Conservation (phyloP, 305 asterid species). For the Andrographis paniculata region DNA sequence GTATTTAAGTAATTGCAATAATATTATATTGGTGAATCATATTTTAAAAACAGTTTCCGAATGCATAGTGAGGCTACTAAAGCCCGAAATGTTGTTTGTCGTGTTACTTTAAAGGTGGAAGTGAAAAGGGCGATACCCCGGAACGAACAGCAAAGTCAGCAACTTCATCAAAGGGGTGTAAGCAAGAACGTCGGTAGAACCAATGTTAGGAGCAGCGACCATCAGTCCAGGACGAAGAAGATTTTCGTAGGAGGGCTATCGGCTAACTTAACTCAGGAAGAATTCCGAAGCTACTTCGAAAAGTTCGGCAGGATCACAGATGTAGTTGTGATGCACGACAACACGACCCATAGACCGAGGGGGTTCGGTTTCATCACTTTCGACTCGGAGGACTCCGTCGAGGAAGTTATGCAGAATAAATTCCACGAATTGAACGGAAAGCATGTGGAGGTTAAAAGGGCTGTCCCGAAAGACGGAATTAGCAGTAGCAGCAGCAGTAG, state of each 20-base stretch:
- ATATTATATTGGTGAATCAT: too few relatives aligned
- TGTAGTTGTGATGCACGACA: slow-evolving; percentile 84
- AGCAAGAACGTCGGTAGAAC: slow-evolving; percentile 33
- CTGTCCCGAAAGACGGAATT: slow-evolving; percentile 73
- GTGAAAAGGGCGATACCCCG: slow-evolving; percentile 89
- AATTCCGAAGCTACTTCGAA: slow-evolving; percentile 69
- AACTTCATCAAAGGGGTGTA: slow-evolving; percentile 34
- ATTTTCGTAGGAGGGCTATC: slow-evolving; percentile 90
- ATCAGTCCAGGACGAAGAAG: slow-evolving; percentile 78
- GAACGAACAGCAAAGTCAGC: slow-evolving; percentile 55
- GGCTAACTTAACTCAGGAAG: slow-evolving; percentile 60
- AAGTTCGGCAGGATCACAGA: slow-evolving; percentile 68
- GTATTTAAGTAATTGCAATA: too few relatives aligned
- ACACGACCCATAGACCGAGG: slow-evolving; percentile 68
- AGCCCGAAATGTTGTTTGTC: too few relatives aligned
- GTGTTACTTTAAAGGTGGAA: slow-evolving; percentile 47
- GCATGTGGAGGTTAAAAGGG: slow-evolving; percentile 80
- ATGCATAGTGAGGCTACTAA: too few relatives aligned
- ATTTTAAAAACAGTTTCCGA: neutral
- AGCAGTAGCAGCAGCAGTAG: slow-evolving; percentile 23
- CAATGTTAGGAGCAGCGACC: slow-evolving; percentile 41
- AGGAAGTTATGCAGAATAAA: slow-evolving; percentile 59
- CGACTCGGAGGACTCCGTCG: slow-evolving; percentile 79
- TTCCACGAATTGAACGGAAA: slow-evolving; percentile 64
- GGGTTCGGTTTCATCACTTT: slow-evolving; percentile 86